A percentile compares a stretch with the other conserved stretches of the same genome.
phyloP scores from a whole-genome alignment of 768 basidiomycete species.

The Russula olivacea region DNA sequence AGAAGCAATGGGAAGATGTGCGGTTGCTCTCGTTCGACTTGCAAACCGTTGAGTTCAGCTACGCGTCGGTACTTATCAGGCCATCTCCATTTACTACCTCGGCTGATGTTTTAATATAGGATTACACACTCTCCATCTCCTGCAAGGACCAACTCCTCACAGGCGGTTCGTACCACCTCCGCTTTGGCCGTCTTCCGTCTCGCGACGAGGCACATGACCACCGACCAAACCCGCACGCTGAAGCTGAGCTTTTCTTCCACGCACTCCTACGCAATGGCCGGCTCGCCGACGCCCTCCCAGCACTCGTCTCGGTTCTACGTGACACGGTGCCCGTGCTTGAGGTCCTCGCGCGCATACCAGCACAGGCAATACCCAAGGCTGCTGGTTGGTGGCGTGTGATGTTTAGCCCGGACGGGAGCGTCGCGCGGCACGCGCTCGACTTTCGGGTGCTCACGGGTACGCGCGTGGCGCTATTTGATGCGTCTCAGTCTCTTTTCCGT shows the following conservation, averaged over 20 bases:
- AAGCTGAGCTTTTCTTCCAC: constrained; percentile 70
- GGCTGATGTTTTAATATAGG: constrained; percentile 35
- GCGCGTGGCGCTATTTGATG: constrained; percentile 70
- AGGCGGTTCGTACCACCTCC: constrained; percentile 67
- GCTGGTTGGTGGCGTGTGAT: constrained; percentile 78
- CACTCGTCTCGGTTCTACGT: constrained; percentile 61
- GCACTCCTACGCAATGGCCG: constrained; percentile 63
- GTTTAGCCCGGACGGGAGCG: constrained; percentile 27
- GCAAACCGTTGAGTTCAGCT: constrained; percentile 87
- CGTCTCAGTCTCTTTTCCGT: constrained; percentile 52
- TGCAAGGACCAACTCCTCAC: constrained; percentile 65
- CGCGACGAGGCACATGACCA: constrained; percentile 26
- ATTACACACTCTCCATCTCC: constrained; percentile 71
- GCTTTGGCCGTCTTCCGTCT: constrained; percentile 50
- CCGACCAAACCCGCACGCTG: constrained; percentile 67
- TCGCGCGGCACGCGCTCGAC: constrained; percentile 65
- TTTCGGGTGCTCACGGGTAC: constrained; percentile 65
- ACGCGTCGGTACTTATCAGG: constrained; percentile 46
- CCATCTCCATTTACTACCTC: not conserved
- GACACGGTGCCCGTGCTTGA: constrained; percentile 74
- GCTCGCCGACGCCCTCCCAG: constrained; percentile 58
- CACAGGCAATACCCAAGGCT: constrained; percentile 52
- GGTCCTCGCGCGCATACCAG: constrained; percentile 55
- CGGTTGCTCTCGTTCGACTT: constrained; percentile 85
- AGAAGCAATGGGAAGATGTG: constrained; percentile 66